Evolutionary conservation across 805 yeast species (phyloP).

Genomic region (Nakazawaea peltata): DNA sequence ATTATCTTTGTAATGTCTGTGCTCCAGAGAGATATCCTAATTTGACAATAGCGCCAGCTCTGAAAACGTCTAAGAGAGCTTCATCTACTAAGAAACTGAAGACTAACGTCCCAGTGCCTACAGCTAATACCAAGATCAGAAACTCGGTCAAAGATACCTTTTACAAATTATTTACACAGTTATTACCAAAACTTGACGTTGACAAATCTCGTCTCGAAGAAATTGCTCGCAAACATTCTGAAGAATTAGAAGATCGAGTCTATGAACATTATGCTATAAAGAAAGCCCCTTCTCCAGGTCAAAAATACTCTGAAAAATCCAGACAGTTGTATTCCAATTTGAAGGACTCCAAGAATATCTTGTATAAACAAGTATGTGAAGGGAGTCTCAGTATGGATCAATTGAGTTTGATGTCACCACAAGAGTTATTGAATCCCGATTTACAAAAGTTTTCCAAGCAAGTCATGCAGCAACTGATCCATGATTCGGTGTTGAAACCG

Average conservation of each 20-base stretch:
- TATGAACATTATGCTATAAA: constrained; percentile 27
- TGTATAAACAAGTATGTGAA: constrained; percentile 49
- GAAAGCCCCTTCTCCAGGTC: constrained; percentile 5
- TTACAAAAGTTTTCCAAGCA: constrained; percentile 61
- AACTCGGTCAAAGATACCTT: constrained; percentile 46
- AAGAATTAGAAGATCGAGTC: constrained; percentile 43
- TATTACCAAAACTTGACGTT: constrained; percentile 27
- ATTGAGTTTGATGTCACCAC: constrained; percentile 57
- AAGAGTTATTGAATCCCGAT: constrained; percentile 75
- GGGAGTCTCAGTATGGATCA: constrained; percentile 46
- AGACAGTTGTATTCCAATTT: constrained; percentile 58
- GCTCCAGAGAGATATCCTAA: constrained; percentile 29
- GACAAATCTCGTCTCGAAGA: constrained; percentile 14
- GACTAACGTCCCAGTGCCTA: constrained; percentile 14
- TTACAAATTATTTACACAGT: constrained; percentile 30
- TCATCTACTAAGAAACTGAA: constrained; percentile 9
- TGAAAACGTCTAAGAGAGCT: constrained; percentile 8
- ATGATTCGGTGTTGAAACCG: constrained; percentile 57
- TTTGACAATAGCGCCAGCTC: constrained; percentile 14
- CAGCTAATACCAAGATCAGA: constrained; percentile 27
- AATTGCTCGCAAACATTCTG: constrained; percentile 36
- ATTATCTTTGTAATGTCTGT: constrained; percentile 50
- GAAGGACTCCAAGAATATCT: constrained; percentile 46
- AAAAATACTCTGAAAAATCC: constrained; percentile 57
- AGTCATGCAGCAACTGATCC: constrained; percentile 60